A percentile compares a stretch with the other conserved stretches of the same genome.
phyloP scores from a whole-genome alignment of 306 rosid species.

The Spatholobus suberectus region DNA sequence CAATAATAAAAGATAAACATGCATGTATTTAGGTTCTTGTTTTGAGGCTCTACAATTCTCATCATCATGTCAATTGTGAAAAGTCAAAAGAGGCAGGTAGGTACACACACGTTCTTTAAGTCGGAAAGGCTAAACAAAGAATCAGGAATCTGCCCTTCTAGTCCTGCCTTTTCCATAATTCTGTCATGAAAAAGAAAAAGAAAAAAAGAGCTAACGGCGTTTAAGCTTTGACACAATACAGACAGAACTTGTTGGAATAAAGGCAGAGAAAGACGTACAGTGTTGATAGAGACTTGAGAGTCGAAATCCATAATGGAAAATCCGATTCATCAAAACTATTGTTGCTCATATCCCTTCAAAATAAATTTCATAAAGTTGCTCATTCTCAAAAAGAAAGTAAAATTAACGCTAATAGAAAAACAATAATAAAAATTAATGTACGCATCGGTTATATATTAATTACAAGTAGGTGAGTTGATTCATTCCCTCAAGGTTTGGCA shows the following conservation, averaged over 20 bases:
- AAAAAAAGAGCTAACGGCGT: background rate
- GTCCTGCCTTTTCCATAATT: background rate
- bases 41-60: too few species aligned
- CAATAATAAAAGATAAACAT: background rate
- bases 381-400: background rate
- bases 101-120: background rate
- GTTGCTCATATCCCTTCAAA: constrained; percentile 8
- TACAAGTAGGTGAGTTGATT: background rate
- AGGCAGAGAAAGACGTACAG: background rate
- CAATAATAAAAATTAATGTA: background rate
- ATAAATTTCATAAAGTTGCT: background rate
- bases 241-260: background rate
- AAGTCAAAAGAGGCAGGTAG: background rate
- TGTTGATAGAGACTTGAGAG: background rate
- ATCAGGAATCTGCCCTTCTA: background rate
- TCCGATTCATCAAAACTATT: background rate
- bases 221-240: background rate
- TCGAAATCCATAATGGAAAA: background rate
- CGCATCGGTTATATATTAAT: background rate
- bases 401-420: too few species aligned
- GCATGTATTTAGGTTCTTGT: background rate
- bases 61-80: background rate
- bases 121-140: background rate
- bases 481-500: constrained; percentile 2
- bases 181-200: background rate